Conservation (phyloP, 805 yeast genomes). For the Kluyveromyces nonfermentans region DNA sequence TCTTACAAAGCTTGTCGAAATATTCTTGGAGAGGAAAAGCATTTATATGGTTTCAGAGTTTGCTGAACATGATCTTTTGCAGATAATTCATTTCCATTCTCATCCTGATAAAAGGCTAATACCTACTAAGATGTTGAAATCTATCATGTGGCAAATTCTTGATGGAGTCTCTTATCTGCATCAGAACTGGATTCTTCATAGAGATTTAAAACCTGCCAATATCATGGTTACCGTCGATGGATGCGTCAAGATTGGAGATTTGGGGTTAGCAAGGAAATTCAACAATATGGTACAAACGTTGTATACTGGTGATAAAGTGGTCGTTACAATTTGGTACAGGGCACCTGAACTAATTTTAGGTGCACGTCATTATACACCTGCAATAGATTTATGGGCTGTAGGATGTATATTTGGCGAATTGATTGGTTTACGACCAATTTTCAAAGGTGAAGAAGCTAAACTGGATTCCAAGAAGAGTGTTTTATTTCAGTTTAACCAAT, state of each 20-base stretch:
- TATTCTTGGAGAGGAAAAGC: conserved; percentile 76
- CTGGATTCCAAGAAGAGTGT: conserved; percentile 88
- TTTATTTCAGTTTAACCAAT: conserved; percentile 90
- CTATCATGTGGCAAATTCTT: conserved; percentile 84
- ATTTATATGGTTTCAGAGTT: conserved; percentile 93
- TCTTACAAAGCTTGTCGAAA: conserved; percentile 70
- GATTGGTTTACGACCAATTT: conserved; percentile 79
- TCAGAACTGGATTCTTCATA: conserved; percentile 91
- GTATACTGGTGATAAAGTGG: conserved; percentile 90
- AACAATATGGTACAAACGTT: conserved; percentile 78
- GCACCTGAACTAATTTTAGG: conserved; percentile 91
- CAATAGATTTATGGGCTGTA: conserved; percentile 90
- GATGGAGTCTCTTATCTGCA: conserved; percentile 88
- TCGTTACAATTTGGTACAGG: conserved; percentile 94
- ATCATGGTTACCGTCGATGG: conserved; percentile 91
- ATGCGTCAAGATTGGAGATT: conserved; percentile 89
- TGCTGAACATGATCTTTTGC: conserved; percentile 92
- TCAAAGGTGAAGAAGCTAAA: conserved; percentile 96
- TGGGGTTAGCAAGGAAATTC: conserved; percentile 84
- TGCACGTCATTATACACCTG: conserved; percentile 85
- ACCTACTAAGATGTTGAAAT: conserved; percentile 69
- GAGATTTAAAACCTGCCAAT: conserved; percentile 96
- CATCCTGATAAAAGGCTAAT: conserved; percentile 78
- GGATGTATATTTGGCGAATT: conserved; percentile 93
- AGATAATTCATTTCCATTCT: conserved; percentile 87